Percentiles rank a stretch among this genome's conserved stretches.
Evolutionary conservation across 768 basidiomycete species (phyloP).

Genomic region (Paxillus involutus): DNA sequence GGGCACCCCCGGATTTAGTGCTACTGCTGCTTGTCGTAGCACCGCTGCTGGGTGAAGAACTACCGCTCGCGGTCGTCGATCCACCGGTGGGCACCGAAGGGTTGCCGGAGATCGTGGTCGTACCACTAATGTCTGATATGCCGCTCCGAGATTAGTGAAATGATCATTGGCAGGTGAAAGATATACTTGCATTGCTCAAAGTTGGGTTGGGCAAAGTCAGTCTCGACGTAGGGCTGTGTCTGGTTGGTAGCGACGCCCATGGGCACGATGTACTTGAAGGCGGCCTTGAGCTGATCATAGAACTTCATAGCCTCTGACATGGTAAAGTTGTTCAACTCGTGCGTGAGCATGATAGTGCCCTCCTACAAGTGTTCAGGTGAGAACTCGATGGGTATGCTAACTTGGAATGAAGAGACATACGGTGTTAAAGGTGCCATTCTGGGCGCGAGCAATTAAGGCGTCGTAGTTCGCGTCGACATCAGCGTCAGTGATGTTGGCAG

Average conservation of each 20-base stretch:
- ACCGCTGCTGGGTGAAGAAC: background rate
- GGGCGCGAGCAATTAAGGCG: slow-evolving; percentile 46
- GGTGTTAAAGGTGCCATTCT: slow-evolving; percentile 39
- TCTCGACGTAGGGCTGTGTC: slow-evolving; percentile 53
- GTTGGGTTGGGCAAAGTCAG: slow-evolving; percentile 37
- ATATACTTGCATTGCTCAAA: slow-evolving; percentile 45
- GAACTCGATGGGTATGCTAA: background rate
- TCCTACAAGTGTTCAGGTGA: slow-evolving; percentile 24
- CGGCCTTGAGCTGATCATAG: slow-evolving; percentile 42
- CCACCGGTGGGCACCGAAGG: slow-evolving; percentile 1
- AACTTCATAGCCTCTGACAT: slow-evolving; percentile 60
- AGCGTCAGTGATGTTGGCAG: slow-evolving; percentile 41
- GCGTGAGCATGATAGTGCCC: slow-evolving; percentile 55
- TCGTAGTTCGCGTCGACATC: slow-evolving; percentile 56
- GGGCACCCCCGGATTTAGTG: background rate
- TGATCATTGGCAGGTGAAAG: background rate
- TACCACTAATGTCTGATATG: slow-evolving; percentile 23
- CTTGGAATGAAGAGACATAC: slow-evolving; percentile 23
- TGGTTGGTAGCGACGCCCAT: slow-evolving; percentile 51
- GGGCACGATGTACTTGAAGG: slow-evolving; percentile 52
- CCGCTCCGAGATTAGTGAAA: background rate
- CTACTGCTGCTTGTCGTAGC: background rate
- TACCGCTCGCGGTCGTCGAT: slow-evolving; percentile 3
- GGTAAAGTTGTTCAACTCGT: slow-evolving; percentile 61
- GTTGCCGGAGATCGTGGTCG: slow-evolving; percentile 14